Evolutionary conservation across 164 flowering plant genomes (phyloP), one percentile per base, ranked within the genome.

Genomic region (Dillenia suffruticosa): DNA sequence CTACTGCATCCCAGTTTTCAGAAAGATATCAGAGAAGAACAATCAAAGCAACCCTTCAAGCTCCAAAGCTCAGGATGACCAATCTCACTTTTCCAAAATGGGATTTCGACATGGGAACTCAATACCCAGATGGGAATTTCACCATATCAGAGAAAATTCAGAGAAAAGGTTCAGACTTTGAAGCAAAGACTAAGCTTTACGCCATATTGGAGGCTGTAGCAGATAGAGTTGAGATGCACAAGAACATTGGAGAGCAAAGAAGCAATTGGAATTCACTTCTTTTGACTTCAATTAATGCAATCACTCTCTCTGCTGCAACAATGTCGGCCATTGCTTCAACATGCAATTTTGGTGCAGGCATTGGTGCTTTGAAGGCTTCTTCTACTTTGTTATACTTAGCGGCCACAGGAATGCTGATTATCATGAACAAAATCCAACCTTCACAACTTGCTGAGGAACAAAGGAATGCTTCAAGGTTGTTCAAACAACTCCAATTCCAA

Each of bases 371-470:
- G 26, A 82, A 81, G 69, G 2, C 81, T 1, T 73, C 89, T 0
- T 80, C 90, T 0, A 62, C 72, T 2, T 24, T 79, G 2, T 22
- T 87, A 22, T 85, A 71, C 50, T 26, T 74, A 1, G 86, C 88
- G 6, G 85, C 86, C 10, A 80, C 89, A 0, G 84, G 82, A n/a
- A 59, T 87, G 64, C 47, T 82, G 57, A 19, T 75, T 59, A 62
- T 82, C 49, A 76, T 83, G 78, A 84, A 82, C 76, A 86, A 76
- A 67, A 79, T 86, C 61, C 92, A 89, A 54, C 96, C 92, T 0
- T 85, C 90, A 1, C 92, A 89, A 44, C 82, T 85, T 0, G 86
- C 82, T 4, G 89, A 87, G 68, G 91, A 87, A 58, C 96, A 89
- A 56, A 53, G 89, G 12, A 84, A 87, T 19, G 88, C 86, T 0